Percentiles rank a stretch among this genome's conserved stretches.
phyloP scores from a whole-genome alignment of 169 alveolate species.

The Toxoplasma gondii region DNA sequence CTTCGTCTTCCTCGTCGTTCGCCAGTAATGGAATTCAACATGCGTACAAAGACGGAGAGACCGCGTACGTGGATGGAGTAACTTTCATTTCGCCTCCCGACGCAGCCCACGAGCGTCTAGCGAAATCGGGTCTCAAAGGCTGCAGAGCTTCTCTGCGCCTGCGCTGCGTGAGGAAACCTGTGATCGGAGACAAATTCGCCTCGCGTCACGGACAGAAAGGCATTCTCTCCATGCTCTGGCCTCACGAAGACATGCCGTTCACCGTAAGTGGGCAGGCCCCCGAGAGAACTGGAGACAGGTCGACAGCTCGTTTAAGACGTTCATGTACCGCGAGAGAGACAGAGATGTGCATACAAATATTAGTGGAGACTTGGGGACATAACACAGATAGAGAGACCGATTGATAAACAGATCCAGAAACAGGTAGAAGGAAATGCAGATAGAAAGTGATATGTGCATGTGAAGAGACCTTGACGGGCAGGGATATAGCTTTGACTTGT shows the following conservation, averaged over 20 bases:
- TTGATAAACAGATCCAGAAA: too few relatives aligned
- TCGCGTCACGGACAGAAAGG: conserved; percentile 99
- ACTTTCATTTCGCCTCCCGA: conserved; percentile 66
- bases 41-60: conserved; percentile 78
- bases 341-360: background rate
- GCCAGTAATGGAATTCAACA: background rate
- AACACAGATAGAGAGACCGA: too few relatives aligned
- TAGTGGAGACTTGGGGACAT: too few relatives aligned
- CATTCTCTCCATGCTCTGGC: conserved; percentile 89
- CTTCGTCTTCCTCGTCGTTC: background rate
- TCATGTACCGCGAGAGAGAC: background rate
- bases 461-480: too few relatives aligned
- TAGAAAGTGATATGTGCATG: too few relatives aligned
- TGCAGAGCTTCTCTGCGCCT: conserved; percentile 69
- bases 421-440: too few relatives aligned
- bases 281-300: background rate
- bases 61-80: conserved; percentile 78
- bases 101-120: conserved; percentile 42
- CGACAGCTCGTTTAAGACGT: too few relatives aligned
- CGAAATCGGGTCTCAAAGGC: conserved; percentile 46
- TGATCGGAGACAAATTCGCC: conserved; percentile 99
- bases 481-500: too few relatives aligned
- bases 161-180: conserved; percentile 91
- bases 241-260: conserved; percentile 93
- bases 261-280: conserved; percentile 74